Evolutionary conservation across 164 flowering plant genomes (phyloP), one percentile per base, ranked within the genome.

Genomic region (Protea cynaroides): DNA sequence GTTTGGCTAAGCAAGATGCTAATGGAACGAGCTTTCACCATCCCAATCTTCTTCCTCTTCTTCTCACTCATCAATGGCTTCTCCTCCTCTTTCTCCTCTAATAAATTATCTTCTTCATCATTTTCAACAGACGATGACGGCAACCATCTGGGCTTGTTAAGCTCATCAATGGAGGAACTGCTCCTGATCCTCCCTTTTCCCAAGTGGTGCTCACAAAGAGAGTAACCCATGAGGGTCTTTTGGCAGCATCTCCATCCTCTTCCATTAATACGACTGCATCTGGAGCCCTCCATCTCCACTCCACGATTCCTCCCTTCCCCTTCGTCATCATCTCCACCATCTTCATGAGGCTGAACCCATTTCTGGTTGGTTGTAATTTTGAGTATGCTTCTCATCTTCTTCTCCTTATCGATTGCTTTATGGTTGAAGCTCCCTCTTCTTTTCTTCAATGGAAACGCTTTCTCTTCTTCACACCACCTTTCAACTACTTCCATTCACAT

Each of bases 211-310:
- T 92, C 93, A 71, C 97, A 92, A 15, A 88, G 83, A 18, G 97
- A 83, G 58, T 89, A 92, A 4, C 97, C 97, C 4, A 86, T 92
- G 11, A 87, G 84, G 23, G 96, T 87, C 29, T 76, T 89, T 46
- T 92, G 96, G 60, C 87, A 81, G 63, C 97, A 92, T 54, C 97
- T 76, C 97, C 97, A 92, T 40, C 96, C 96, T 59, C 96, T 71
- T 13, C 96, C 97, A 56, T 92, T 92, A 13, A 87, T 84, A 0
- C 97, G 89, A 64, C 96, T 92, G 77, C 96, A 92, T 79, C 95
- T 74, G 24, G 57, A 54, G 12, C 23, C 25, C 25, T 25, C 18
- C 13, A 78, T 72, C 7, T 76, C 67, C 23, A 74, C 79, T 49
- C 72, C 57, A 64, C 40, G 46, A 23, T n/a, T n/a, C n/a, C 23